Evolutionary conservation across 2,329 filamentous ascomycete genomes (phyloP).

Genomic region (Fusarium penzigii): DNA sequence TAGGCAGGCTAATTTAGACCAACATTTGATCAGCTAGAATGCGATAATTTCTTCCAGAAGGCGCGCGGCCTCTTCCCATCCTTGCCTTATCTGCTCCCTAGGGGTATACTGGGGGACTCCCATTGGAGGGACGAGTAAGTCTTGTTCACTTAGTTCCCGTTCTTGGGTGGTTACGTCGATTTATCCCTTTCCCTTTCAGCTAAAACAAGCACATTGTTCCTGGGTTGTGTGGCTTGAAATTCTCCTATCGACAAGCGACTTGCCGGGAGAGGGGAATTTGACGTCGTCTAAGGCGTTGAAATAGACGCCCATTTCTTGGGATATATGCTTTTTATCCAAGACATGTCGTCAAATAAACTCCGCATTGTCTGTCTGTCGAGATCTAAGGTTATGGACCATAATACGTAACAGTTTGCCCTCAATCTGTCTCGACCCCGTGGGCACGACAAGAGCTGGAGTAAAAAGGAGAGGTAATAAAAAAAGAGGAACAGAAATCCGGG

Average conservation of each 20-base stretch:
- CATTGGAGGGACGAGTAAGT: neutral
- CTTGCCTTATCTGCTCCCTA: neutral
- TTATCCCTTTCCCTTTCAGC: too few species aligned
- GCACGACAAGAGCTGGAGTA: neutral
- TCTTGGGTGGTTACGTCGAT: too few species aligned
- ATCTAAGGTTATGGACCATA: neutral
- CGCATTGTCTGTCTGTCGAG: slow-evolving; percentile 6
- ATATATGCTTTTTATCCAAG: neutral
- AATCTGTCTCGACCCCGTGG: slow-evolving; percentile 8
- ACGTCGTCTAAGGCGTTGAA: too few species aligned
- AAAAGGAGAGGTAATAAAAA: slow-evolving; percentile 5
- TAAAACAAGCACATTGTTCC: too few species aligned
- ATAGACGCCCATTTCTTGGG: too few species aligned
- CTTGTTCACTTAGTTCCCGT: neutral
- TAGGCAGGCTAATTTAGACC: neutral
- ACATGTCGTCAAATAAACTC: slow-evolving; percentile 4
- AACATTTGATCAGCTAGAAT: neutral
- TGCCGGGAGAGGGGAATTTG: too few species aligned
- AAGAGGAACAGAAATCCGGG: neutral
- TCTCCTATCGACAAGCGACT: too few species aligned
- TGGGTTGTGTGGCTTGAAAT: too few species aligned
- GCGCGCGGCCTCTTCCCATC: neutral
- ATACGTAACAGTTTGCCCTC: slow-evolving; percentile 13
- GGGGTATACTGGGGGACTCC: too few species aligned
- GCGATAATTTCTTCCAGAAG: neutral